phyloP scores from a whole-genome alignment of 1,284 basidiomycete species.

The Austroboletus novae-zelandiae region DNA sequence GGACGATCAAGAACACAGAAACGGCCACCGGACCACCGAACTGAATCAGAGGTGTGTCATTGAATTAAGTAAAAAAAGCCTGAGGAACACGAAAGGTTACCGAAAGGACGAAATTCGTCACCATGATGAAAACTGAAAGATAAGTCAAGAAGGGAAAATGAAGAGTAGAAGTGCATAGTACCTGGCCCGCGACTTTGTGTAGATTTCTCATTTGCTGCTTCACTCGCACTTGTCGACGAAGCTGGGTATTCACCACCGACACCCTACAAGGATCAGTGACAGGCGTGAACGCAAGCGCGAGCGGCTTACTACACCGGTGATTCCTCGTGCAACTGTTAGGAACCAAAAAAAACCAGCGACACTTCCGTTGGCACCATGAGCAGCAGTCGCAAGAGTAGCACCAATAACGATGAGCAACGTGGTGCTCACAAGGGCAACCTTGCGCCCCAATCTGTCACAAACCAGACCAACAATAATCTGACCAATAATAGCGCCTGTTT shows the following conservation, averaged over 20 bases:
- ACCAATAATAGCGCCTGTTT: slow-evolving; percentile 64
- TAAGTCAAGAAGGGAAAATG: slow-evolving; percentile 2
- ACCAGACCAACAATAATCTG: slow-evolving; percentile 66
- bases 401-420: slow-evolving; percentile 72
- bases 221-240: slow-evolving; percentile 63
- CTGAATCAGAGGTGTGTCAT: slow-evolving; percentile 28
- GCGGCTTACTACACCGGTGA: slow-evolving; percentile 62
- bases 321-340: slow-evolving; percentile 68
- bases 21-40: slow-evolving; percentile 72
- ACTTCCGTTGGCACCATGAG: slow-evolving; percentile 61
- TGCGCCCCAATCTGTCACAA: slow-evolving; percentile 71
- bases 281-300: neutral
- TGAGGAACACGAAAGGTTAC: slow-evolving; percentile 28
- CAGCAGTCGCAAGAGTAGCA: slow-evolving; percentile 68
- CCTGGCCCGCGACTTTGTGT: slow-evolving; percentile 60
- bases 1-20: slow-evolving; percentile 69
- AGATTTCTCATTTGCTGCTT: slow-evolving; percentile 73
- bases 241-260: slow-evolving; percentile 81
- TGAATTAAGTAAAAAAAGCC: slow-evolving; percentile 17
- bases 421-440: slow-evolving; percentile 68
- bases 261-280: slow-evolving; percentile 40
- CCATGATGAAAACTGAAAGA: slow-evolving; percentile 62
- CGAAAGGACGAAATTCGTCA: slow-evolving; percentile 68
- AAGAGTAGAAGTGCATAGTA: slow-evolving; percentile 20
- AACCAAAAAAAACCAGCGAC: slow-evolving; percentile 73